Base-by-base conservation (phyloP, 1,139 yeast genomes). In the Scheffersomyces quercinus region DNA sequence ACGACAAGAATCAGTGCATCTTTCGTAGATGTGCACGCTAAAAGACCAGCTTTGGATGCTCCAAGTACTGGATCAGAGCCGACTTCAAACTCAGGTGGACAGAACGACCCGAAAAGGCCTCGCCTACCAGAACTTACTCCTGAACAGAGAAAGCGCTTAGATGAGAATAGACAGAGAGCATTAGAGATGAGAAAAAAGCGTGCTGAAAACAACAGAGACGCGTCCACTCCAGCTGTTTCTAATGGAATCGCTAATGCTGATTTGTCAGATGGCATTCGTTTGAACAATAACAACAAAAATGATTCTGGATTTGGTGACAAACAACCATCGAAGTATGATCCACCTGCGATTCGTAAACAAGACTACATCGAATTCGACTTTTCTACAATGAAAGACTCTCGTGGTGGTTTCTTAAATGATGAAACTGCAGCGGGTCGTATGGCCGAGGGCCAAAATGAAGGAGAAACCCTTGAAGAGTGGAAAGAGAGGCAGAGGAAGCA, bases 291-390 rank as follows among this genome's bases (percentile, higher is more conserved):
- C 42, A 55, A 33, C 54, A 60, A 37, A 52, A 15, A 31, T 11
- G 35, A 31, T 8, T 31, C 35, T 31, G 35, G 20, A 10, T 31
- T 31, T 31, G 35, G 35, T n/a, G 11, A 49, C n/a, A 39, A 28
- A 7, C 33, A 52, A 15, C 44, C 51, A 4, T 40, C 56, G 14
- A 56, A 52, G 41, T 60, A 54, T 37, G 57, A 59, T 33, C 62
- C 61, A 45, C 82, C 82, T 1, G 65, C 78, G 1, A 70, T 85
- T 29, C 70, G 75, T 46, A 79, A 76, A 38, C 69, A 75, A 36
- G 89, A 89, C 59, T 95, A 90, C 63, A 91, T 95, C 41, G 99
- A 95, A 52, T 95, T 83, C 65, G 96, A 95, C 64, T 81, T 95
- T 53, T 80, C 97, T 3, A 87, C 91, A 15, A 87, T 95, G 88